phyloP scores from a whole-genome alignment of 192 early-diverging fungal species.

The Thamnidium elegans region DNA sequence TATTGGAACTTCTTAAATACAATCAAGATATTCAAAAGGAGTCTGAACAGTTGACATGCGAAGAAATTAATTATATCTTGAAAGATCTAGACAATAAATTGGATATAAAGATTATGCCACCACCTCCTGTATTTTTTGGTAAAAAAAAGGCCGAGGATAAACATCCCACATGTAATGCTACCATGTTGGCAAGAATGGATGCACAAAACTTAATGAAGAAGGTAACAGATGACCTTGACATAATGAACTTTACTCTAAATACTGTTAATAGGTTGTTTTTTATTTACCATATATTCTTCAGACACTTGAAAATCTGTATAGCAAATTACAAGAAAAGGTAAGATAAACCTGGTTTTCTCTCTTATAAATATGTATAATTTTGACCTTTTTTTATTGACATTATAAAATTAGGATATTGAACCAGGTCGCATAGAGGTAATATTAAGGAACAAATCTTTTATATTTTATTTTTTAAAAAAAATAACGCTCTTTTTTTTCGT shows the following conservation, averaged over 20 bases:
- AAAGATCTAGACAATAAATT: constrained; percentile 48
- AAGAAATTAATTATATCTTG: constrained; percentile 44
- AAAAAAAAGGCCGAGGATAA: constrained; percentile 32
- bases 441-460: no score
- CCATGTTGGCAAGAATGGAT: constrained; percentile 35
- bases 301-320: constrained; percentile 17
- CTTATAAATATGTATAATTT: no score
- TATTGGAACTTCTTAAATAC: not conserved
- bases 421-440: constrained; percentile 20
- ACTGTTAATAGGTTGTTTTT: constrained; percentile 6
- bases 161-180: constrained; percentile 17
- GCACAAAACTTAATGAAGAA: constrained; percentile 36
- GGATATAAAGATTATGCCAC: constrained; percentile 39
- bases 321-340: constrained; percentile 12
- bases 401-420: constrained; percentile 14
- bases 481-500: no score
- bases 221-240: constrained; percentile 11
- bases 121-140: constrained; percentile 14
- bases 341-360: not conserved
- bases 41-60: constrained; percentile 5
- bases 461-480: no score
- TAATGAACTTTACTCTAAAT: not conserved
- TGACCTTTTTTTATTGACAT: not conserved
- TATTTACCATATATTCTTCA: constrained; percentile 21
- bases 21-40: constrained; percentile 4